phyloP scores from a whole-genome alignment of 2,329 filamentous ascomycete genomes.

The Sclerotinia trifoliorum region DNA sequence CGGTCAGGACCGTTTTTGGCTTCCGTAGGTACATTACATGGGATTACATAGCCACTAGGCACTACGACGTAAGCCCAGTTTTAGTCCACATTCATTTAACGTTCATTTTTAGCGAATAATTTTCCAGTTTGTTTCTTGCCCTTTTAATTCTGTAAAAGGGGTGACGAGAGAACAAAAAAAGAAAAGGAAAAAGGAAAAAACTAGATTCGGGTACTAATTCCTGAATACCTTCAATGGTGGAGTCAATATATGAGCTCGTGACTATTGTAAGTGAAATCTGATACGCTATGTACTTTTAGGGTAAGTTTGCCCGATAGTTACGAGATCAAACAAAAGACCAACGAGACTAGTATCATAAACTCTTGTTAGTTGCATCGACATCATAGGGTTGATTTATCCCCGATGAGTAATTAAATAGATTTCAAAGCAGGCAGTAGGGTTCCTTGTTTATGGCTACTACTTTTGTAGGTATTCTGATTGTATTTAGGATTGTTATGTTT shows the following conservation, averaged over 20 bases:
- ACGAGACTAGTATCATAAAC: not conserved
- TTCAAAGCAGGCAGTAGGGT: not conserved
- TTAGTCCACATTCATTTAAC: not conserved
- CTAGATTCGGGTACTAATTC: not conserved
- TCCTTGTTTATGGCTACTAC: too few species aligned
- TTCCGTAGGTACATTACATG: not conserved
- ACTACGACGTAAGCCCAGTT: not conserved
- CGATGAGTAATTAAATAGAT: not conserved
- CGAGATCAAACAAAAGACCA: not conserved
- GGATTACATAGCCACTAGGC: too few species aligned
- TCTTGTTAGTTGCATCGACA: constrained; percentile 5
- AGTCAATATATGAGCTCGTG: constrained; percentile 8
- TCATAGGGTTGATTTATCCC: not conserved
- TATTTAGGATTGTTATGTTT: not conserved
- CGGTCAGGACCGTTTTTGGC: constrained; percentile 9
- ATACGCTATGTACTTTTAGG: not conserved
- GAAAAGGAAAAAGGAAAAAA: not conserved
- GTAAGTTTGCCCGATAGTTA: not conserved
- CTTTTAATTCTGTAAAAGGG: too few species aligned
- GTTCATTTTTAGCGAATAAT: not conserved
- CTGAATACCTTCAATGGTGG: not conserved
- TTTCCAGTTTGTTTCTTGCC: not conserved
- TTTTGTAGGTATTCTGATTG: too few species aligned
- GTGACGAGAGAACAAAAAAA: not conserved
- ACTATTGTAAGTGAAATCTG: not conserved